A percentile compares a stretch with the other conserved stretches of the same genome.
Conservation (phyloP, 2,329 filamentous ascomycete species). For the Ceratocystiopsis sp. region DNA sequence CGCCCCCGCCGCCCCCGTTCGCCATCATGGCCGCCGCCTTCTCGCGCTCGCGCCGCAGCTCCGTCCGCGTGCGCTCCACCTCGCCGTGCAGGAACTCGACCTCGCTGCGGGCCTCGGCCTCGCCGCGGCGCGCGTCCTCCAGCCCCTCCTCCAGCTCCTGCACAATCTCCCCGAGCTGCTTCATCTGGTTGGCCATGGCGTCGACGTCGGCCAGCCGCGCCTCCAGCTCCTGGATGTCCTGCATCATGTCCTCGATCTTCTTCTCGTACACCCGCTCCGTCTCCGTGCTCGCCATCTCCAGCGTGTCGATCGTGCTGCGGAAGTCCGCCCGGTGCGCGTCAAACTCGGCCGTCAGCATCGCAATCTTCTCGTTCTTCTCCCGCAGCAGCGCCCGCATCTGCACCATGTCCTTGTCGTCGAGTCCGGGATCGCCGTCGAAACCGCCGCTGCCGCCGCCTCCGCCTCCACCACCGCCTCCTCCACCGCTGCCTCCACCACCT, state of each 20-base stretch:
- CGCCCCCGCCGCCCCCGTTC: constrained; percentile 27
- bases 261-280: constrained; percentile 93
- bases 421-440: constrained; percentile 19
- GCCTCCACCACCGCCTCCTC: constrained; percentile 12
- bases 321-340: constrained; percentile 92
- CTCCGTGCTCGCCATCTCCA: constrained; percentile 89
- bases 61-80: constrained; percentile 77
- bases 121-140: constrained; percentile 82
- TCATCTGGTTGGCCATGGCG: constrained; percentile 75
- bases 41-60: constrained; percentile 75
- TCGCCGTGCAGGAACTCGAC: constrained; percentile 92
- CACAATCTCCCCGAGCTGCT: constrained; percentile 88
- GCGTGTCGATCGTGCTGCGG: constrained; percentile 85
- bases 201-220: constrained; percentile 80
- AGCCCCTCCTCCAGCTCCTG: constrained; percentile 93
- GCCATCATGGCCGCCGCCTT: constrained; percentile 43
- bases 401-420: constrained; percentile 34
- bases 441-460: constrained; percentile 15
- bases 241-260: constrained; percentile 70
- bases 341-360: constrained; percentile 82
- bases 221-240: constrained; percentile 68
- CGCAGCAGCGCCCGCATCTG: constrained; percentile 69
- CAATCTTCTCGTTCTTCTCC: constrained; percentile 95
- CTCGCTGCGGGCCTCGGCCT: constrained; percentile 88
- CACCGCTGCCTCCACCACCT: not conserved